A percentile compares a stretch with the other conserved stretches of the same genome.
These are phyloP conservation scores for Leptodontidium sp. DNA, from an alignment of 2,329 filamentous ascomycete genomes.

Conservation along the genomic window DNA sequence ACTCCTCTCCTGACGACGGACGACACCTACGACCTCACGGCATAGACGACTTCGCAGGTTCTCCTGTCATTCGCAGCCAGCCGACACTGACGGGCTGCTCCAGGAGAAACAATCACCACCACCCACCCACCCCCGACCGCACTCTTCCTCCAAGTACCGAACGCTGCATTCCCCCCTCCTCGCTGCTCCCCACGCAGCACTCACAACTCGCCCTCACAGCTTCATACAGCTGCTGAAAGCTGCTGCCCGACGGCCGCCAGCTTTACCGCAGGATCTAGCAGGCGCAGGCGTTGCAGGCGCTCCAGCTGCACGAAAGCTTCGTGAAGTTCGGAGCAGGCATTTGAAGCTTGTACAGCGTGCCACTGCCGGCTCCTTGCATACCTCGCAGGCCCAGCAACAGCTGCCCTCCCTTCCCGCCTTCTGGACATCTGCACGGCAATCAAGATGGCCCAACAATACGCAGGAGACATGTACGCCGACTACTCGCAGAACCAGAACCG, in stretches of 20 bases:
- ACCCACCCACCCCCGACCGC: not conserved
- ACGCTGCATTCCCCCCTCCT: slow-evolving; percentile 19
- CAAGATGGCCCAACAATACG: slow-evolving; percentile 61
- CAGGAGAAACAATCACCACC: slow-evolving; percentile 8
- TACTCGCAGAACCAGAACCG: slow-evolving; percentile 65
- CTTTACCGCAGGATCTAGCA: slow-evolving; percentile 26
- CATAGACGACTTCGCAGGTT: slow-evolving; percentile 7
- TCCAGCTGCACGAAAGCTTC: slow-evolving; percentile 36
- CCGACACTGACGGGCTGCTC: slow-evolving; percentile 6
- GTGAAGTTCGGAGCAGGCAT: slow-evolving; percentile 40
- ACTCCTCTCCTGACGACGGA: too few relatives aligned
- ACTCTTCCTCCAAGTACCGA: slow-evolving; percentile 30
- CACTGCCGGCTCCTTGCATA: slow-evolving; percentile 47
- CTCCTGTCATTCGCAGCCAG: slow-evolving; percentile 19
- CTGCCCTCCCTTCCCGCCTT: slow-evolving; percentile 29
- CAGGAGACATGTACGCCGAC: slow-evolving; percentile 77
- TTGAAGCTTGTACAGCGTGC: slow-evolving; percentile 42
- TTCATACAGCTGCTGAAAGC: slow-evolving; percentile 27
- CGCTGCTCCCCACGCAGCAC: slow-evolving; percentile 15
- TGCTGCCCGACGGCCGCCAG: slow-evolving; percentile 20
- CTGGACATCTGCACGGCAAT: slow-evolving; percentile 24
- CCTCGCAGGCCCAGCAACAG: slow-evolving; percentile 36
- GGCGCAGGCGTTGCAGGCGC: slow-evolving; percentile 25
- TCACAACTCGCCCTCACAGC: slow-evolving; percentile 16
- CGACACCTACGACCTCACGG: slow-evolving; percentile 7